Base-by-base conservation (phyloP, 2,329 filamentous ascomycete genomes). In the Epichloe glyceriae region DNA sequence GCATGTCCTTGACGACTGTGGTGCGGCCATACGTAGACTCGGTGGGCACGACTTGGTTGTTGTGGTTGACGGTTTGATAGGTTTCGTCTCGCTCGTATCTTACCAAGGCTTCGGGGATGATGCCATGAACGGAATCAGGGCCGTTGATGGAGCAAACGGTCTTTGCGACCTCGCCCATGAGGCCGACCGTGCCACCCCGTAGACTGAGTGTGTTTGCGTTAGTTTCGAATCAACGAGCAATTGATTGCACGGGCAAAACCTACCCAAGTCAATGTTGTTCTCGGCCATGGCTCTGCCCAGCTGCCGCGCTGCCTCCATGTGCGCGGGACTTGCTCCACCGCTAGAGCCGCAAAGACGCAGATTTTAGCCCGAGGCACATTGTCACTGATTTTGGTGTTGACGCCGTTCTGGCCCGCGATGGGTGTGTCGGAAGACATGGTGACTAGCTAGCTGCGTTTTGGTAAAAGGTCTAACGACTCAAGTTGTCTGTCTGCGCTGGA, bases 81-180 rank as follows among this genome's bases (percentile, higher is more conserved):
- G 72, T 76, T 51, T 75, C 73, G 61, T 83, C 77, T 50, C 80
- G 83, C 70, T 96, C 90, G 66, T 84, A 85, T 57, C 79, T 78
- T 43, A 96, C 81, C 5, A 98, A 79, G 0, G 91, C 85, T 48
- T 84, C 79, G 5, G 93, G 93, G 61, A 98, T 96, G 65, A 98
- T 86, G 62, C 93, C 93, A 70, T 96, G 91, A 15, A 97, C 93
- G 12, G 85, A 71, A 47, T 82, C 67, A 0, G 90, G 88, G 3
- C 93, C 91, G 5, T 83, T 82, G 55, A 96, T 80, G 0, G 85
- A 76, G 58, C 94, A 88, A 30, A 98, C 82, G 0, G 88, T 90
- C 60, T 84, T 85, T 44, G 93, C 88, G 11, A 97, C 70, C 64
- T 96, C 89, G 63, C 93, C 93, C 93, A 98, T 98, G 44, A 98